Base-by-base conservation (phyloP, 768 basidiomycete species). In the Serpula lacrymans region DNA sequence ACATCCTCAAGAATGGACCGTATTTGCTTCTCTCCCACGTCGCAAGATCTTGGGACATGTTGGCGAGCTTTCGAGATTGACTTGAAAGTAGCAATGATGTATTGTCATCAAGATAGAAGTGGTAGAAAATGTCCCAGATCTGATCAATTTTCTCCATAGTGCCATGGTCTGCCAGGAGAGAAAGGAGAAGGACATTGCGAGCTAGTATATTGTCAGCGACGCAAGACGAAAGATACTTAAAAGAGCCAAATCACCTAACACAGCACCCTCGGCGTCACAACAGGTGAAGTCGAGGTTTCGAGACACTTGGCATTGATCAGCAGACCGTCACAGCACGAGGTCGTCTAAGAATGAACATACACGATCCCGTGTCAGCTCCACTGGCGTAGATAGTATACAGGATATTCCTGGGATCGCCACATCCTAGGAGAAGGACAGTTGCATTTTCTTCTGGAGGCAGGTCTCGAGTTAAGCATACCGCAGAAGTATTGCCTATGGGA, bases 401-500 rank as follows among this genome's bases (percentile, higher is more conserved):
- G 8, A 76, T 62, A 37, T 61, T 71, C 24, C 73, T 54, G 6
- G 69, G 67, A 51, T 77, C 75, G 10, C 74, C 75, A 45, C 74
- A 76, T 27, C 71, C 75, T 21, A 78, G 62, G 6, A 74, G 59
- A 6, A 78, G 61, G 20, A 75, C 53, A 17, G 63, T 52, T 5
- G 69, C 71, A 11, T 54, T 31, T 26, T 63, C 47, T 41, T 74
- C 74, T 1, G 69, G 67, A 37, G 71, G 50, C 4, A 77, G 48
- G 24, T 68, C 62, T 29, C 66, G 54, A 10, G 71, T 68, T 18
- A 77, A 55, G 42, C 59, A 71, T 6, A 69, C 53, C 2, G 77
- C 65, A 7, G 72, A 60, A 1, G 75, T 76, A 49, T 77, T 76
- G 21, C 77, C 75, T 12, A 75, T 63, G 6, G 75, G 67, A 53